Evolutionary conservation across 495 filamentous ascomycete genomes (phyloP).

Genomic region (Tuber microsphaerosporum): DNA sequence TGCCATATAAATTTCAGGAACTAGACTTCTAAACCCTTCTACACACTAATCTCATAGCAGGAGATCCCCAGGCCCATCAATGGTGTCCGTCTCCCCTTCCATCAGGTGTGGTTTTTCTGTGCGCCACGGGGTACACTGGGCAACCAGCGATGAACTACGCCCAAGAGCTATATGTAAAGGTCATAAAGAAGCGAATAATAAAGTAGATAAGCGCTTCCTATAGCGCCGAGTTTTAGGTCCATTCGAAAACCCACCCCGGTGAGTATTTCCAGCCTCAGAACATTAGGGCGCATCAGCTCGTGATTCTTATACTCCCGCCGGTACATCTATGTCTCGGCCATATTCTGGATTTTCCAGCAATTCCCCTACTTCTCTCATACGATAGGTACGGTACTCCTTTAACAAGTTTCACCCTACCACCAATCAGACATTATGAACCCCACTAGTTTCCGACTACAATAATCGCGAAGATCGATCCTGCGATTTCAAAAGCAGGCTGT

Average conservation of each 20-base stretch:
- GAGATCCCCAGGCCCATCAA: no score
- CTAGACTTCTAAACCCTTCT: no score
- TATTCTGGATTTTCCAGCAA: neutral
- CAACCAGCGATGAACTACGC: neutral
- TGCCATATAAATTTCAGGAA: neutral
- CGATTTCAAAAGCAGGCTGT: neutral
- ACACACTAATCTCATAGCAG: no score
- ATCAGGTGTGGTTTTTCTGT: neutral
- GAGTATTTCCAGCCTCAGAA: neutral
- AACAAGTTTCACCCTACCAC: neutral
- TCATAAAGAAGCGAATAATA: neutral
- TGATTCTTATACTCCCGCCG: neutral
- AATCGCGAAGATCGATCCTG: neutral
- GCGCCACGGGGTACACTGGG: neutral
- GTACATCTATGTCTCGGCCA: neutral
- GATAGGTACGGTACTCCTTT: neutral
- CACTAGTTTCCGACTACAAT: neutral
- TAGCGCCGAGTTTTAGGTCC: neutral
- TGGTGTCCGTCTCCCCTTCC: neutral
- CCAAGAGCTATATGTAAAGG: neutral
- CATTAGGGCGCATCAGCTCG: neutral
- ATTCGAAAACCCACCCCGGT: neutral
- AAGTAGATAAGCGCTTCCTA: neutral
- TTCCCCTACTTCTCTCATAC: neutral
- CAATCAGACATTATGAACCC: neutral